Evolutionary conservation across 768 basidiomycete genomes (phyloP).

Genomic region (Lyophyllum atratum): DNA sequence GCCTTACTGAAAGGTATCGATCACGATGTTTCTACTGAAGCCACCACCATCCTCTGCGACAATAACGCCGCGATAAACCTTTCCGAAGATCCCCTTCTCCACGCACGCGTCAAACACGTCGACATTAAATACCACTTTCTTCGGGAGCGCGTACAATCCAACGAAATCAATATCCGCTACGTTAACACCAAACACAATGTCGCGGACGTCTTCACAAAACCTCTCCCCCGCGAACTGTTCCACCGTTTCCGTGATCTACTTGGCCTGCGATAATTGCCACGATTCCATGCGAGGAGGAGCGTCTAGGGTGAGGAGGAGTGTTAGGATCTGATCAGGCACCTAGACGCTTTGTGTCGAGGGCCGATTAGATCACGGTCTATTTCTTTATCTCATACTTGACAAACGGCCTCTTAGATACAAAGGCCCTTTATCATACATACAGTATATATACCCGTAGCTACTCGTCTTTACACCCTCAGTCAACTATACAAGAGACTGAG

Average conservation of each 20-base stretch:
- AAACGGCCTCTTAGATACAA: no score
- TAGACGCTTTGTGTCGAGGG: not conserved
- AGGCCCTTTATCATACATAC: not conserved
- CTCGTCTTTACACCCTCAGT: not conserved
- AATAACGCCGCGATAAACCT: slow-evolving; percentile 36
- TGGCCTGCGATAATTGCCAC: slow-evolving; percentile 9
- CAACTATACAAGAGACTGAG: not conserved
- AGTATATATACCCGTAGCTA: no score
- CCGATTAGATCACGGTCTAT: no score
- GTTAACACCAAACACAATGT: slow-evolving; percentile 30
- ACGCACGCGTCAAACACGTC: slow-evolving; percentile 40
- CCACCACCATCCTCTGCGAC: slow-evolving; percentile 24
- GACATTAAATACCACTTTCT: slow-evolving; percentile 40
- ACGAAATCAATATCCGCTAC: slow-evolving; percentile 25
- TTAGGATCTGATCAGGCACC: not conserved
- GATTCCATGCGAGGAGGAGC: slow-evolving; percentile 4
- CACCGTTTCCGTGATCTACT: slow-evolving; percentile 12
- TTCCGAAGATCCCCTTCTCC: slow-evolving; percentile 31
- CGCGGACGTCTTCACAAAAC: slow-evolving; percentile 25
- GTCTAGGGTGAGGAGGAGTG: slow-evolving; percentile 4
- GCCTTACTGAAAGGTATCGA: slow-evolving; percentile 17
- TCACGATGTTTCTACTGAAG: not conserved
- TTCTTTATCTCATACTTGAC: not conserved
- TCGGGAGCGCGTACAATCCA: slow-evolving; percentile 28
- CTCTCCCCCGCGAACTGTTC: slow-evolving; percentile 21